Evolutionary conservation across 2,329 filamentous ascomycete genomes (phyloP).

Genomic region (Penicillium sp.): DNA sequence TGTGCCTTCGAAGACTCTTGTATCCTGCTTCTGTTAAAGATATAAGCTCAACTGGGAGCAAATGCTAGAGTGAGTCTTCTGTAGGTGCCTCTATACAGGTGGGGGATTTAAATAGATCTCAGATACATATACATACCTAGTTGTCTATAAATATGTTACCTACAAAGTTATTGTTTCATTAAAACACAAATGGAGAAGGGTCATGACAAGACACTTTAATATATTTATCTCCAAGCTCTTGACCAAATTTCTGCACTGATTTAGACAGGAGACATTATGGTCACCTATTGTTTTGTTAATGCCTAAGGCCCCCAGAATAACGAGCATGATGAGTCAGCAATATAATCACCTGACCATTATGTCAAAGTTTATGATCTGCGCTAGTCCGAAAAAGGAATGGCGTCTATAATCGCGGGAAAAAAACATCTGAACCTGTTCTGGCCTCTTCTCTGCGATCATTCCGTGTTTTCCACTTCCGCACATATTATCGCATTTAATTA

Average conservation of each 20-base stretch:
- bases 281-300: not conserved
- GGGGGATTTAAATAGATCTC: not conserved
- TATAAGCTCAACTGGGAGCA: not conserved
- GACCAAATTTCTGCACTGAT: not conserved
- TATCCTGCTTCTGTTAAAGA: too few species aligned
- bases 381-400: constrained; percentile 5
- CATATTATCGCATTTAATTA: constrained; percentile 18
- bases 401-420: constrained; percentile 8
- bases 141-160: not conserved
- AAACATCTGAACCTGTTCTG: constrained; percentile 12
- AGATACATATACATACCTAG: not conserved
- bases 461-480: not conserved
- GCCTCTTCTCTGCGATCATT: constrained; percentile 5
- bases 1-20: too few species aligned
- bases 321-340: not conserved
- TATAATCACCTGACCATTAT: not conserved
- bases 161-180: not conserved
- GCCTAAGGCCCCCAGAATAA: not conserved
- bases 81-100: not conserved
- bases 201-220: too few species aligned
- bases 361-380: constrained; percentile 5
- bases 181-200: not conserved
- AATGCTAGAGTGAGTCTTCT: not conserved
- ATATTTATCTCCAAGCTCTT: not conserved
- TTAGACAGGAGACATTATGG: too few species aligned